Conservation (phyloP, 2,329 filamentous ascomycete species). For the Colletotrichum caudatum region DNA sequence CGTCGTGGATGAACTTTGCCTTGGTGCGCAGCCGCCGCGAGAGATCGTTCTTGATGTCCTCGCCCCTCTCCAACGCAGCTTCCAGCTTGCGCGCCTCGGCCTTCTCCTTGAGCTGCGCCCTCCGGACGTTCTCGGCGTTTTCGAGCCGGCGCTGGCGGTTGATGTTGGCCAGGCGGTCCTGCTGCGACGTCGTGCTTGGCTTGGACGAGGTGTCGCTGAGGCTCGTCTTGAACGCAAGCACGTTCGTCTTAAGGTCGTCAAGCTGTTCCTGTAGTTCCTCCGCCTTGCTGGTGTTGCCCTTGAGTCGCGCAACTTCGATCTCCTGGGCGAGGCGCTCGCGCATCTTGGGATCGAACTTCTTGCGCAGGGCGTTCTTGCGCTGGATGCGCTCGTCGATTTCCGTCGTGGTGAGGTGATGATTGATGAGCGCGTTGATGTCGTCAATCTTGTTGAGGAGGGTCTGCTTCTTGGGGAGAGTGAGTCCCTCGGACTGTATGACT, state of each 20-base stretch:
- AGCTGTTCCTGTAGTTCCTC: constrained; percentile 70
- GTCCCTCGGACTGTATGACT: constrained; percentile 77
- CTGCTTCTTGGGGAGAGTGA: constrained; percentile 79
- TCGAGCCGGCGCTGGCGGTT: constrained; percentile 87
- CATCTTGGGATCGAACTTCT: constrained; percentile 74
- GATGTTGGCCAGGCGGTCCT: constrained; percentile 84
- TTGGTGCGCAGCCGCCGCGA: constrained; percentile 74
- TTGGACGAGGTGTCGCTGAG: constrained; percentile 67
- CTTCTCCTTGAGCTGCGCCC: constrained; percentile 87
- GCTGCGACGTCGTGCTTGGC: constrained; percentile 70
- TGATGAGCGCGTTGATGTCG: constrained; percentile 83
- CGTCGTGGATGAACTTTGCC: constrained; percentile 76
- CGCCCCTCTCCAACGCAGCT: constrained; percentile 72
- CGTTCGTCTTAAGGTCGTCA: constrained; percentile 73
- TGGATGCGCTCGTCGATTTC: constrained; percentile 85
- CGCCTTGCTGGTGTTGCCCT: constrained; percentile 70
- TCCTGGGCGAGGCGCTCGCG: constrained; percentile 75
- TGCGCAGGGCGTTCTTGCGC: constrained; percentile 75
- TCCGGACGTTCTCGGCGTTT: constrained; percentile 91
- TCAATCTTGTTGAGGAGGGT: constrained; percentile 78
- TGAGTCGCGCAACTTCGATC: constrained; percentile 73
- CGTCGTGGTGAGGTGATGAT: constrained; percentile 83
- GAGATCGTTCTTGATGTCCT: constrained; percentile 68
- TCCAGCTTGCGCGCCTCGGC: constrained; percentile 71
- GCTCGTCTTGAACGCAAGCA: constrained; percentile 79